Base-by-base conservation (phyloP, 1,284 basidiomycete genomes). In the Moesziomyces sp. region DNA sequence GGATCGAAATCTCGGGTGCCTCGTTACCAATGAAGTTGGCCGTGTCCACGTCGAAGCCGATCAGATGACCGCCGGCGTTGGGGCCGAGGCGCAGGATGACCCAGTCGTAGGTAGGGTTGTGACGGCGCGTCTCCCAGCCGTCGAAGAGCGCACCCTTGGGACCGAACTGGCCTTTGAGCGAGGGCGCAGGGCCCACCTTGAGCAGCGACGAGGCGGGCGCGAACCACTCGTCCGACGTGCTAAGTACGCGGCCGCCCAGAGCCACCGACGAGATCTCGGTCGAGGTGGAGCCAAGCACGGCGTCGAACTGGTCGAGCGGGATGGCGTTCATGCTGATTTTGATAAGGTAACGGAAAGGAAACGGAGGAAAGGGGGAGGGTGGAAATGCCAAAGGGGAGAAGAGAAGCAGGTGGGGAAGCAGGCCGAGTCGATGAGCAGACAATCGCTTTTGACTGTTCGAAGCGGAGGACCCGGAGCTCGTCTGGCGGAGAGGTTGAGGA, bases 21-120 rank as follows among this genome's bases (percentile, higher is more conserved):
- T 99, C 97, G 82, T 99, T 99, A 7, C 96, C 96, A 75, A 91
- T 93, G 86, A 99, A 99, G 84, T 95, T 90, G n/a, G 91, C 88
- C 0, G 96, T 99, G 84, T 99, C 97, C 42, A 99, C 88, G 84
- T 98, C 96, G 83, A 97, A 93, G 1, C 94, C 94, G n/a, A 86
- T 83, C 52, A 98, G 71, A 4, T 55, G 86, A 5, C 87, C 88
- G 0, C 93, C 93, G 7, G 89, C 79, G 0, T 82, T 87, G 0
- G 92, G 90, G 1, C 94, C 96, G 4, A 99, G 88, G 79, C 91
- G 90, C 80, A 99, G 89, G 82, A 97, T 94, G 59, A 81, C 94
- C 96, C 97, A 98, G 84, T 99, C 97, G 82, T 91, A 90, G 3
- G 88, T 83, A 0, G 91, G 90, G 85, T 97, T 97, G 85, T 99